phyloP scores from a whole-genome alignment of 805 yeast genomes.

The Isabelozyma gotoi region DNA sequence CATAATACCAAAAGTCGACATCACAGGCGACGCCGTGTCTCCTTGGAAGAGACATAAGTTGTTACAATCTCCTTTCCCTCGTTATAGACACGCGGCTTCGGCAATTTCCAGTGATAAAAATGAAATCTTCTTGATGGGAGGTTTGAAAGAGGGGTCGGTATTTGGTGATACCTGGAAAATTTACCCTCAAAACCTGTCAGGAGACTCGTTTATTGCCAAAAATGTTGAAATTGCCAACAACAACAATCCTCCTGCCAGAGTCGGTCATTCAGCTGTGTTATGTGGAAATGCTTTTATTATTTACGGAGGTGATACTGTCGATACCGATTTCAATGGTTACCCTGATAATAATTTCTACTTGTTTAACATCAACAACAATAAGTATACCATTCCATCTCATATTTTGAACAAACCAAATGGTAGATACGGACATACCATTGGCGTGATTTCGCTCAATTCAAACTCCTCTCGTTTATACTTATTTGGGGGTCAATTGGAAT shows the following conservation, averaged over 20 bases:
- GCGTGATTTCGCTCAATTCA: constrained; percentile 58
- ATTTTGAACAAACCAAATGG: constrained; percentile 72
- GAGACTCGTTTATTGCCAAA: constrained; percentile 25
- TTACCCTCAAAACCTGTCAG: constrained; percentile 42
- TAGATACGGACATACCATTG: constrained; percentile 90
- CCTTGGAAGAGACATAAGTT: constrained; percentile 73
- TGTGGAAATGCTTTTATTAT: constrained; percentile 94
- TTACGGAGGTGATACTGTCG: constrained; percentile 95
- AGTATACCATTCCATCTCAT: constrained; percentile 45
- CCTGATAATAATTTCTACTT: constrained; percentile 90
- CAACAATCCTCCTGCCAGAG: constrained; percentile 91
- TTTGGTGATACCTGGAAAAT: constrained; percentile 96
- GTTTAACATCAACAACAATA: constrained; percentile 57
- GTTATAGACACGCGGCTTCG: constrained; percentile 88
- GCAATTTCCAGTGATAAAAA: constrained; percentile 69
- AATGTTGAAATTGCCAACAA: constrained; percentile 54
- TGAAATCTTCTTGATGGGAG: constrained; percentile 90
- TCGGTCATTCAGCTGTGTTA: constrained; percentile 89
- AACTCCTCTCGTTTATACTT: constrained; percentile 61
- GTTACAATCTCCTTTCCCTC: constrained; percentile 82
- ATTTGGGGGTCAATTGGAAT: constrained; percentile 92
- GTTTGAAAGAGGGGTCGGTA: constrained; percentile 86
- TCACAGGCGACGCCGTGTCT: constrained; percentile 21
- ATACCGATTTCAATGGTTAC: constrained; percentile 68
- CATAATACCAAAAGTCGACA: background rate